Base-by-base conservation (phyloP, 2,329 filamentous ascomycete genomes). In the Epicoccum sorghinum region DNA sequence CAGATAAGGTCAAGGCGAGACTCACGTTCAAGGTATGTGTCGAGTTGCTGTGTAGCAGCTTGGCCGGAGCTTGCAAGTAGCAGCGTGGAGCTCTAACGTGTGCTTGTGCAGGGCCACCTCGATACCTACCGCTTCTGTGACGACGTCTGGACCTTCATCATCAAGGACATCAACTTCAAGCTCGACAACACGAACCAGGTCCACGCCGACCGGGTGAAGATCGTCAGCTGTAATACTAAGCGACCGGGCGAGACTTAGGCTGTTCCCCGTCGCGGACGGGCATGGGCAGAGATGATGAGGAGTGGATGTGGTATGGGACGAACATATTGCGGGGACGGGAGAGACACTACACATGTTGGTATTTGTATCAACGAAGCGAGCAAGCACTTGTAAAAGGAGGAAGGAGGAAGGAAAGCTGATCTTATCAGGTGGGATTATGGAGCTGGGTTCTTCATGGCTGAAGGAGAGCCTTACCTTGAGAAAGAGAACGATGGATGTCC, bases 111-210 rank as follows among this genome's bases (percentile, higher is more conserved):
- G 93, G 95, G 95, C 42, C 95, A 96, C 72, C 87, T 99, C 60
- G 93, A 98, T 75, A 98, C 95, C 13, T 99, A 99, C 81, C 89
- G 95, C 66, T 99, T 99, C 83, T 99, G 95, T 80, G 95, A 99
- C 78, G 95, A 99, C 79, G 95, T 99, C 55, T 99, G 95, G 95
- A 99, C 95, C 1, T 99, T 99, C 76, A 85, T 99, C 54, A 96
- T 99, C 78, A 97, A 97, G 78, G 95, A 98, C 64, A 93, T 98
- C 51, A 92, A 88, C n/a, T 98, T 99, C 81, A 99, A 99, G 80
- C 89, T 98, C 80, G 93, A 98, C 67, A 91, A 89, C 64, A 86
- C 84, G 52, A 84, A 87, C 57, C 84, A 85, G 0, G 86, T 98
- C 12, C 80, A 84, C 33, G 92, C 93, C 18, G 93, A 97, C 72